These are phyloP conservation scores for Fusarium odoratissimum DNA, from an alignment of 2,329 filamentous ascomycete species.

Conservation along the genomic window DNA sequence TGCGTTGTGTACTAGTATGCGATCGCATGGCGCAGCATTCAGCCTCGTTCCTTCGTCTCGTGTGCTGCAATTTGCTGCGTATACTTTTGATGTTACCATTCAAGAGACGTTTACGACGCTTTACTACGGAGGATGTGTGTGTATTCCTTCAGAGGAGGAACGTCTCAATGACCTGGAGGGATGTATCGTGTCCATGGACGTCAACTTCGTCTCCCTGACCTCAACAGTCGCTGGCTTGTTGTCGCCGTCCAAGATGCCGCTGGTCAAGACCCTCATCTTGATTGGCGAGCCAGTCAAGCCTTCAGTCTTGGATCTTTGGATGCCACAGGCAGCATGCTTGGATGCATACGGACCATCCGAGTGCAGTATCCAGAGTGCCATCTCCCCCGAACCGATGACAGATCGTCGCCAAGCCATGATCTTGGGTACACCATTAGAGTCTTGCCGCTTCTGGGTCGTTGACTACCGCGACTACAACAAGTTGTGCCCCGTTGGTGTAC, in stretches of 20 bases:
- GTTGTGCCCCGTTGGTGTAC: not conserved
- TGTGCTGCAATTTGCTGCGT: not conserved
- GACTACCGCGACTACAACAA: not conserved
- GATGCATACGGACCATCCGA: not conserved
- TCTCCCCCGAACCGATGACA: not conserved
- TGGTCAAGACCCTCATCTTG: not conserved
- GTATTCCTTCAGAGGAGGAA: not conserved
- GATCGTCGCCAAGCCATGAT: not conserved
- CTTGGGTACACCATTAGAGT: not conserved
- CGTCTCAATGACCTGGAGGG: not conserved
- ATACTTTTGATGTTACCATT: conserved; percentile 1
- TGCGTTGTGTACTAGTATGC: not conserved
- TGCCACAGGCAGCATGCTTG: not conserved
- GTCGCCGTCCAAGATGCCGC: not conserved
- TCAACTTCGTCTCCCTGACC: not conserved
- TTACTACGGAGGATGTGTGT: not conserved
- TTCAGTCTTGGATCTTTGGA: not conserved
- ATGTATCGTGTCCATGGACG: not conserved
- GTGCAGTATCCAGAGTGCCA: not conserved
- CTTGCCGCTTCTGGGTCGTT: not conserved
- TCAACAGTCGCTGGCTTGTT: not conserved
- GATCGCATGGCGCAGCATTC: not conserved
- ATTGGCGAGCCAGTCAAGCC: conserved; percentile 1
- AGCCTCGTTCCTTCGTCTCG: not conserved
- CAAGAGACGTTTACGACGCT: conserved; percentile 3